A percentile compares a stretch with the other conserved stretches of the same genome.
Conservation (phyloP, 345 rosid species). For the Triadica sebifera region DNA sequence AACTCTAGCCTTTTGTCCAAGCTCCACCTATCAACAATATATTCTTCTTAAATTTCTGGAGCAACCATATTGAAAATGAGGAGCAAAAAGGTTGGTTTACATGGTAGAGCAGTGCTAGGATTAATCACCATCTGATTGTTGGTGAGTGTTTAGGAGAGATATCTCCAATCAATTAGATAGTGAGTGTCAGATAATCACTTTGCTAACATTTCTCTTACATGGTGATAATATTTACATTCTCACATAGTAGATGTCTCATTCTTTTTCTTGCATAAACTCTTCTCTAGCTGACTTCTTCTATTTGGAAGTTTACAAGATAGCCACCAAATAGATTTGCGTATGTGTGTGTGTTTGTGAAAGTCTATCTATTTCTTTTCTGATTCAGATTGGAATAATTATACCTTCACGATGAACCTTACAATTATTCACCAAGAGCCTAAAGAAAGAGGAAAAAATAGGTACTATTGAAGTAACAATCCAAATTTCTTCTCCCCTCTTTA, state of each 20-base stretch:
- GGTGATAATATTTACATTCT: neutral
- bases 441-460: no score
- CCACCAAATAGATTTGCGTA: no score
- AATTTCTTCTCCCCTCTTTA: no score
- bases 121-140: no score
- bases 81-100: neutral
- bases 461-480: no score
- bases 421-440: no score
- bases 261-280: neutral
- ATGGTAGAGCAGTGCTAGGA: neutral
- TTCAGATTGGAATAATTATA: neutral
- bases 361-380: no score
- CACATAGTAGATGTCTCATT: neutral
- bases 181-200: no score
- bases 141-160: no score
- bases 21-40: slow-evolving; percentile 17
- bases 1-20: slow-evolving; percentile 28
- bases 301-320: neutral
- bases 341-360: neutral
- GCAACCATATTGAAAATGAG: neutral
- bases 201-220: no score
- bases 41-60: neutral
- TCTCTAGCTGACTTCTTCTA: neutral
- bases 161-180: no score
- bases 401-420: no score